Evolutionary conservation across 2,329 filamentous ascomycete genomes (phyloP), one percentile per base, ranked within the genome.

Genomic region (Massarina eburnea): DNA sequence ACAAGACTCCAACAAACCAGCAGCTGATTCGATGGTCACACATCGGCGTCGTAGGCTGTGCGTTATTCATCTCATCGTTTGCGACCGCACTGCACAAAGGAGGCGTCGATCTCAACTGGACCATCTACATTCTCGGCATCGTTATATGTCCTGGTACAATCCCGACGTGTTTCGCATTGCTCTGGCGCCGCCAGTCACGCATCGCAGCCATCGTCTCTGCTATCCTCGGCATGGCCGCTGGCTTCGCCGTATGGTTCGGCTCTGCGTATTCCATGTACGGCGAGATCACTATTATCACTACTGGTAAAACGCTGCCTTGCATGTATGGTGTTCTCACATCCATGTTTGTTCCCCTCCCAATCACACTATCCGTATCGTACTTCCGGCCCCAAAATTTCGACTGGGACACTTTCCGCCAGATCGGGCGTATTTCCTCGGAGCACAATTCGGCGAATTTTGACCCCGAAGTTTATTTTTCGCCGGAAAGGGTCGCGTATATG

Each of bases 111-210:
- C 67, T 82, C 0, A 73, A 75, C 1, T 82, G 78, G 79, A 79
- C 76, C 0, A 48, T 80, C 1, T 80, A 81, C 49, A 78, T 80
- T 76, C 71, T 81, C 0, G 72, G 78, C 3, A 75, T 80, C 1
- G 52, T 81, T 8, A 80, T 76, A 0, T 80, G 77, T 27, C 76
- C 78, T 0, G 78, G 77, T 0, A 78, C 80, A 42, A 76, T 80
- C 51, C 78, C 79, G 0, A 80, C 78, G 5, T 69, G 73, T 0
- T 79, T 80, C 43, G 77, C 78, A 0, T 74, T 81, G 15, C 66
- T 81, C 1, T 81, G 78, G 77, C 70, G 70, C 27, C 70, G 70
- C 9, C 78, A 81, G 55, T 78, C 71, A 36, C 75, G 68, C 39
- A 59, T 65, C 0, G 79, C 79, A 0, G 78, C 78, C 1, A 74